A percentile compares a stretch with the other conserved stretches of the same genome.
Conservation (phyloP, 176 grass and related monocot genomes). For the Aegilops longissima region DNA sequence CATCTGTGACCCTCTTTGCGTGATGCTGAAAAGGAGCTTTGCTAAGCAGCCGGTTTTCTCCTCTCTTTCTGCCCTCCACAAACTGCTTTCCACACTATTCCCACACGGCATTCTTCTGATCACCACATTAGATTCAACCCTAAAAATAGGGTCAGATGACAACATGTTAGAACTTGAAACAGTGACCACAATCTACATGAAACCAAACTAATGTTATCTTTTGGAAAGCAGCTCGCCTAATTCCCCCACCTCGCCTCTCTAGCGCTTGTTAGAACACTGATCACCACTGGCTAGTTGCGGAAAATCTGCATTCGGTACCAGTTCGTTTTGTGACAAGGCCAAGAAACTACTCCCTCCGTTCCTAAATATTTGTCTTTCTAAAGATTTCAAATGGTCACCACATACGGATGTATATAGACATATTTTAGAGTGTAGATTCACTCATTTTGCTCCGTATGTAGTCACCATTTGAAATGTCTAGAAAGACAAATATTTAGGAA, state of each 20-base stretch:
- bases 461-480: too few species aligned
- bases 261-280: too few species aligned
- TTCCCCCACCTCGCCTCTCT: too few species aligned
- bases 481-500: too few species aligned
- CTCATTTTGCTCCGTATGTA: too few species aligned
- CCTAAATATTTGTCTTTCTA: too few species aligned
- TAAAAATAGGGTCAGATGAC: background rate
- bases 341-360: background rate
- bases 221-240: background rate
- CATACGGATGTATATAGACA: too few species aligned
- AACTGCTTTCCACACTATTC: background rate
- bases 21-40: conserved; percentile 34
- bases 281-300: background rate
- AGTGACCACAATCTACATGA: conserved; percentile 1
- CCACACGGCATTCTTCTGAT: conserved; percentile 9
- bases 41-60: conserved; percentile 25
- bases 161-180: background rate
- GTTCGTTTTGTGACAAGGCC: background rate
- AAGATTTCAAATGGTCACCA: too few species aligned
- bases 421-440: too few species aligned
- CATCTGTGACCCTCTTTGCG: background rate
- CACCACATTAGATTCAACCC: background rate
- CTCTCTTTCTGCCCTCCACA: background rate
- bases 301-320: background rate
- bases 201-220: background rate